Percentiles rank a stretch among this genome's conserved stretches.
Evolutionary conservation across 805 yeast species (phyloP).

Genomic region (Cyberlindnera mycetangii): DNA sequence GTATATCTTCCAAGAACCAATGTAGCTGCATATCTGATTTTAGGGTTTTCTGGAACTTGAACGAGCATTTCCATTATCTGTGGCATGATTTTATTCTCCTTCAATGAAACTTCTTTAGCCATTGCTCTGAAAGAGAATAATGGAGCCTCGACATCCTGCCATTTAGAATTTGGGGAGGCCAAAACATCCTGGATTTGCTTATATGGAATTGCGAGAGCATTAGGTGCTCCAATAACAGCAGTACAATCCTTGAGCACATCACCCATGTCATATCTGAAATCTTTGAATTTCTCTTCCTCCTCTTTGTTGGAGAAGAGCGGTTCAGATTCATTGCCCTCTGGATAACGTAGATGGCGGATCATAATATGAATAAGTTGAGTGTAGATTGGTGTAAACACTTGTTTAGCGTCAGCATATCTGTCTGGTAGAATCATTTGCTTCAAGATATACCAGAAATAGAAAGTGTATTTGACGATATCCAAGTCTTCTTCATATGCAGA

Average conservation of each 20-base stretch:
- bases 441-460: slow-evolving; percentile 86
- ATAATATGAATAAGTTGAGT: slow-evolving; percentile 56
- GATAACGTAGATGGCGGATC: slow-evolving; percentile 72
- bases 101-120: slow-evolving; percentile 82
- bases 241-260: slow-evolving; percentile 97
- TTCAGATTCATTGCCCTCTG: slow-evolving; percentile 40
- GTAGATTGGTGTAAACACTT: slow-evolving; percentile 52
- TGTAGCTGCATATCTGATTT: slow-evolving; percentile 88
- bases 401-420: slow-evolving; percentile 51
- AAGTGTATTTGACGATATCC: slow-evolving; percentile 86
- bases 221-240: slow-evolving; percentile 76
- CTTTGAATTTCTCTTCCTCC: slow-evolving; percentile 88
- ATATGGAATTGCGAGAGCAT: slow-evolving; percentile 71
- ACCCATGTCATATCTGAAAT: slow-evolving; percentile 94
- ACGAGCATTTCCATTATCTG: slow-evolving; percentile 66
- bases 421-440: slow-evolving; percentile 64
- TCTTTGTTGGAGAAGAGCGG: slow-evolving; percentile 69
- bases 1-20: slow-evolving; percentile 94
- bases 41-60: slow-evolving; percentile 78
- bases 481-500: slow-evolving; percentile 76
- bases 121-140: slow-evolving; percentile 86
- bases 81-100: slow-evolving; percentile 68
- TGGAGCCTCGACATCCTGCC: slow-evolving; percentile 92
- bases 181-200: slow-evolving; percentile 46
- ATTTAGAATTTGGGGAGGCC: slow-evolving; percentile 33